Evolutionary conservation across 2,329 filamentous ascomycete genomes (phyloP), one percentile per base, ranked within the genome.

Genomic region (Talaromyces sp.): DNA sequence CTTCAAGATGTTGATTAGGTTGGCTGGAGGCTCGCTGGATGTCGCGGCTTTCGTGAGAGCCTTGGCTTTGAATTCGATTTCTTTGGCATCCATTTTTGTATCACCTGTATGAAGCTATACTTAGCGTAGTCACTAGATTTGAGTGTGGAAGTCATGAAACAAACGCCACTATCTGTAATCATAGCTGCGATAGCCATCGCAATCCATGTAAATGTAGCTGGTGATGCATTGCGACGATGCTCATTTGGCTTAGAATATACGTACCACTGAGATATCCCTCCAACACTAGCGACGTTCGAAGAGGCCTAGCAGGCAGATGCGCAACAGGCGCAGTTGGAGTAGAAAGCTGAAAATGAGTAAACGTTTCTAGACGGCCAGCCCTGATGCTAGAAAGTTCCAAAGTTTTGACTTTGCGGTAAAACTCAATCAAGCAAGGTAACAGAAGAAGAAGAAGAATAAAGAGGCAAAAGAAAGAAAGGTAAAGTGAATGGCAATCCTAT

Each of bases 1-100:
- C 67, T 88, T 86, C 55, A 99, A 79, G 61, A 97, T 81, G 54
- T 82, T 80, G 57, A 95, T 78, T 53, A 96, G 82, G 61, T 84
- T 88, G 40, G 86, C 76, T 25, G 89, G 70, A 4, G 91, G 85
- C 68, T 96, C 89, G 69, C 89, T 89, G 58, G 86, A 84, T 48
- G 81, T 79, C 43, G 89, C 81, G 22, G 90, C 89, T 77, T 96
- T 96, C 66, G 83, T 84, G 69, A 97, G 82, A 69, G 87, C 85
- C 76, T 89, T 88, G 68, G 91, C 85, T 74, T 86, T 86, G 67
- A 86, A 78, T 67, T 87, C 84, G 57, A 97, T 88, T 70, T 93
- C 89, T 75, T 90, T 89, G 69, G 86, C 83, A 67, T 96, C 88
- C 88, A 96, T 91, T 57, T n/a, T 66, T 73, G 64, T n/a, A 19